Conservation (phyloP, 768 basidiomycete genomes). For the Leccinum variicolor region DNA sequence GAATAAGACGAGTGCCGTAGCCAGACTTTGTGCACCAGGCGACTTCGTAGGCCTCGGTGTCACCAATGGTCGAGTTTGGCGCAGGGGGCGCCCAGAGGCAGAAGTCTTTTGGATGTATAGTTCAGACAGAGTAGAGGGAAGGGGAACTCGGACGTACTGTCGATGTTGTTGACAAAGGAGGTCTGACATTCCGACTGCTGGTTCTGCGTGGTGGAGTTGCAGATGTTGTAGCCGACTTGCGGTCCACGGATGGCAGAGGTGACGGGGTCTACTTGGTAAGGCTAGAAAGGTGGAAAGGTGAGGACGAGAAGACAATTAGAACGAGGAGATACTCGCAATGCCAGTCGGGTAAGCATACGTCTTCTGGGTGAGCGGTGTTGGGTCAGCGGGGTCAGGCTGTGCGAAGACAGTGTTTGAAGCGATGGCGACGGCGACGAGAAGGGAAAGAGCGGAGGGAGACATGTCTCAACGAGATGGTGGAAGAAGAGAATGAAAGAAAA, state of each 20-base stretch:
- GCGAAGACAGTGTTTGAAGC: slow-evolving; percentile 29
- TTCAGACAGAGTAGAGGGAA: slow-evolving; percentile 15
- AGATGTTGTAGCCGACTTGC: slow-evolving; percentile 64
- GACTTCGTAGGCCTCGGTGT: slow-evolving; percentile 65
- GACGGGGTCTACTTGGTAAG: slow-evolving; percentile 48
- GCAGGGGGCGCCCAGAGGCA: slow-evolving; percentile 61
- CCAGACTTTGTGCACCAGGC: slow-evolving; percentile 70
- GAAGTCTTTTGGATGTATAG: slow-evolving; percentile 50
- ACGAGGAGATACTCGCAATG: slow-evolving; percentile 32
- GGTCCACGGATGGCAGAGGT: slow-evolving; percentile 46
- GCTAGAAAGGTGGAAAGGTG: slow-evolving; percentile 30
- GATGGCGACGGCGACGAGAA: slow-evolving; percentile 30
- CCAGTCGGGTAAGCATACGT: slow-evolving; percentile 40
- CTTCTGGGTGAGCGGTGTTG: slow-evolving; percentile 46
- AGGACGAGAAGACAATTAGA: not conserved
- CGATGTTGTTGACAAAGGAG: slow-evolving; percentile 53
- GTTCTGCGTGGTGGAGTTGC: slow-evolving; percentile 65
- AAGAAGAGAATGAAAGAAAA: too few relatives aligned
- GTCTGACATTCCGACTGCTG: slow-evolving; percentile 69
- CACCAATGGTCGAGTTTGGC: slow-evolving; percentile 52
- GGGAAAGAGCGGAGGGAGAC: slow-evolving; percentile 49
- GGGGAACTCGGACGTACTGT: slow-evolving; percentile 23
- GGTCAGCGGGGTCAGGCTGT: slow-evolving; percentile 39
- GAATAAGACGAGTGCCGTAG: slow-evolving; percentile 70
- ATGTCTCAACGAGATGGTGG: slow-evolving; percentile 31